Evolutionary conservation across 2,329 filamentous ascomycete species (phyloP), one percentile per base, ranked within the genome.

Genomic region (Aureobasidium sp.): DNA sequence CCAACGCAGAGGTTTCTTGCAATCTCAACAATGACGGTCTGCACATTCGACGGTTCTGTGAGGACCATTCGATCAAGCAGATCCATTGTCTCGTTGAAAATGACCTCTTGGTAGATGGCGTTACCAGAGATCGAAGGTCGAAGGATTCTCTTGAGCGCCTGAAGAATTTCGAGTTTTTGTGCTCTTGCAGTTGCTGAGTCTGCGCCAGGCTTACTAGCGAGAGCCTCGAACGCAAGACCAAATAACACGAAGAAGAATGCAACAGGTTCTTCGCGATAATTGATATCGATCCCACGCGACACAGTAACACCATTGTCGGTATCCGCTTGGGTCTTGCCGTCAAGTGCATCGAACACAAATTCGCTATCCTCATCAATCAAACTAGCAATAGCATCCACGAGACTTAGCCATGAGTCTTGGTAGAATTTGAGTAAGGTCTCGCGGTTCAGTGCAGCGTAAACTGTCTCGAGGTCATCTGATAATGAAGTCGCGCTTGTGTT

Each of bases 181-280:
- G 72, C 70, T 31, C 68, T 63, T 7, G 69, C 68, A 2, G 70
- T 62, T n/a, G 69, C 63, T 39, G 70, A 70, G 49, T 66, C 59
- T 35, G 72, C 69, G 7, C 89, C 91, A 5, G 89, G 87, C 50
- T 91, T 86, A 7, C 90, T 91, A 8, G 93, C 93, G 24, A 99
- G 82, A 19, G 95, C 93, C 75, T 99, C 95, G 68, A 99, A 97
- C 0, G 93, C 91, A 62, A 99, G 87, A 12, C 94, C 94, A 68
- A 97, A 99, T 0, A 99, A 82, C 15, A 99, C 93, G 70, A 99
- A 99, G 79, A 99, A 99, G 80, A 99, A 99, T 0, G 94, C 94
- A 1, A 97, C 91, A 0, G 94, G 94, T 72, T 99, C 94, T 70
- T 97, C 93, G 52, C 94, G 89, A 72, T 99, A 99, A 74, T 97